Percentiles rank a stretch among this genome's conserved stretches.
phyloP scores from a whole-genome alignment of 768 basidiomycete genomes.

The Tephrocybe sp. region DNA sequence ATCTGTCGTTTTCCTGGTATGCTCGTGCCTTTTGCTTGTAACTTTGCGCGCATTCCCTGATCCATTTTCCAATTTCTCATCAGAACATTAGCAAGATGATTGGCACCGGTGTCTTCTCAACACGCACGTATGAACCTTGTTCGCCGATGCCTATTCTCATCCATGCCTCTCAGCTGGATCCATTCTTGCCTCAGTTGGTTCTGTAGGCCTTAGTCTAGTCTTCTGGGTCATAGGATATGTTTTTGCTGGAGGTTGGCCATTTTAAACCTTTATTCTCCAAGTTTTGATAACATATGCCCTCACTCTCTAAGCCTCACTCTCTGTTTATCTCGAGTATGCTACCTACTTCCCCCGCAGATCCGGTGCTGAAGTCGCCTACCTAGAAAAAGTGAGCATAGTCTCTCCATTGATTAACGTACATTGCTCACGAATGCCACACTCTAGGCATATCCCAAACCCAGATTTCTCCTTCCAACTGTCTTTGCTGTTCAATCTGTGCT shows the following conservation, averaged over 20 bases:
- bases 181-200: slow-evolving; percentile 34
- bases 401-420: neutral
- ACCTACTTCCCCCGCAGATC: slow-evolving; percentile 47
- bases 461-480: slow-evolving; percentile 37
- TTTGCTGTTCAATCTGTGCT: slow-evolving; percentile 42
- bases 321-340: slow-evolving; percentile 43
- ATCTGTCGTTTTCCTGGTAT: slow-evolving; percentile 13
- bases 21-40: neutral
- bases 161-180: slow-evolving; percentile 23
- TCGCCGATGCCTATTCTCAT: neutral
- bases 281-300: neutral
- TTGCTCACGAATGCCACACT: neutral
- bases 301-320: slow-evolving; percentile 24
- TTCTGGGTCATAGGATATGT: slow-evolving; percentile 39
- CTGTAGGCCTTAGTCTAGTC: slow-evolving; percentile 34
- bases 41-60: neutral
- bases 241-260: slow-evolving; percentile 29
- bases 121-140: slow-evolving; percentile 15
- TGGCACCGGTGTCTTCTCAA: slow-evolving; percentile 35
- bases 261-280: too few species aligned
- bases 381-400: slow-evolving; percentile 32
- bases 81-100: slow-evolving; percentile 36
- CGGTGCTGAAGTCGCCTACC: slow-evolving; percentile 47
- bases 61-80: neutral
- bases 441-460: slow-evolving; percentile 40